Evolutionary conservation across 768 basidiomycete species (phyloP).

Genomic region (Leccinum boreale): DNA sequence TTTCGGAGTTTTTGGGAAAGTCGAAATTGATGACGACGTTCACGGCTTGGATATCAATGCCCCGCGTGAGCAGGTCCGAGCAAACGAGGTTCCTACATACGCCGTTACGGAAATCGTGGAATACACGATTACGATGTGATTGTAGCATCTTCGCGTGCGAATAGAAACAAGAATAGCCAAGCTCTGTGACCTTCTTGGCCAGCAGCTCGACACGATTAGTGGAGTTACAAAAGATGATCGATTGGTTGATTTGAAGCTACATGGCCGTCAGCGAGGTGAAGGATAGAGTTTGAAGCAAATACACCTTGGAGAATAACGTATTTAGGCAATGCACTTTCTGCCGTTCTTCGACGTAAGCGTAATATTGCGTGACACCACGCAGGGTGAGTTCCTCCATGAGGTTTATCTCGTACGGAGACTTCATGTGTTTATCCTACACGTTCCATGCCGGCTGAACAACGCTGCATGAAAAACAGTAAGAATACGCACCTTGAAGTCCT

Average conservation of each 20-base stretch:
- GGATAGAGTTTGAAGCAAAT: not conserved
- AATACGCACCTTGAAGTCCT: conserved; percentile 86
- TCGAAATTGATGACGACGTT: conserved; percentile 99
- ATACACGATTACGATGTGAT: conserved; percentile 97
- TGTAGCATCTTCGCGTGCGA: conserved; percentile 99
- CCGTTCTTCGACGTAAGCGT: conserved; percentile 97
- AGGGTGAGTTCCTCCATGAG: conserved; percentile 99
- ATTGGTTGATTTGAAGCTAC: conserved; percentile 99
- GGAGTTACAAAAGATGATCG: conserved; percentile 99
- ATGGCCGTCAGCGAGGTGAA: conserved; percentile 5
- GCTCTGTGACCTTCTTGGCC: conserved; percentile 98
- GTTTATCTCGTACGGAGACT: conserved; percentile 94
- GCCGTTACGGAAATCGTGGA: conserved; percentile 99
- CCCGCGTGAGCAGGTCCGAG: conserved; percentile 94
- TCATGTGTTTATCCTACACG: conserved; percentile 91
- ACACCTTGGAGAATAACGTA: conserved; percentile 96
- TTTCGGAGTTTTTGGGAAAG: conserved; percentile 98
- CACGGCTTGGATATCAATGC: conserved; percentile 99
- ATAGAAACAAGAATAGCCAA: conserved; percentile 99
- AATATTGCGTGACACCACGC: conserved; percentile 98
- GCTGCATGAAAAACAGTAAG: not conserved
- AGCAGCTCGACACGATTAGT: conserved; percentile 99
- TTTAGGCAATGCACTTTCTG: conserved; percentile 99
- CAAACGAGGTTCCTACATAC: conserved; percentile 99
- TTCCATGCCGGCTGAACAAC: conserved; percentile 9